phyloP scores from a whole-genome alignment of 257 asterid genomes.

The Asclepias syriaca region DNA sequence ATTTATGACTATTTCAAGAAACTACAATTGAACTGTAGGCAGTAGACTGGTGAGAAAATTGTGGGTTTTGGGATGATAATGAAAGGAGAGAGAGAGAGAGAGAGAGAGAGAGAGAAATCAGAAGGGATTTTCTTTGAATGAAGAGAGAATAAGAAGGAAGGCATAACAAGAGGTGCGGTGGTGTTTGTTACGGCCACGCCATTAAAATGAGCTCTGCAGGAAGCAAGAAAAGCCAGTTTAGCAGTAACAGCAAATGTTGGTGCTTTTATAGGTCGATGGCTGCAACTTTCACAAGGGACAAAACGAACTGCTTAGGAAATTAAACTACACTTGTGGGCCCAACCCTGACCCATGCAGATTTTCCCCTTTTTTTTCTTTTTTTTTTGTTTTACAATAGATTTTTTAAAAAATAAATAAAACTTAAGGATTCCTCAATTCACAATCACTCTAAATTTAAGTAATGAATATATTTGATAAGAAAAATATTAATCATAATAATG shows the following conservation, averaged over 20 bases:
- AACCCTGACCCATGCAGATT: background rate
- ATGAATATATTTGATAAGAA: too few relatives aligned
- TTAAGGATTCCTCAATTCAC: too few relatives aligned
- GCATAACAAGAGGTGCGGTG: conserved; percentile 1
- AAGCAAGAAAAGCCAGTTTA: conserved; percentile 7
- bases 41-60: background rate
- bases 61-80: background rate
- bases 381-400: too few relatives aligned
- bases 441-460: too few relatives aligned
- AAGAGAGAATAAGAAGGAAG: conserved; percentile 1
- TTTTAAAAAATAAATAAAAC: too few relatives aligned
- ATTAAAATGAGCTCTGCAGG: conserved; percentile 8
- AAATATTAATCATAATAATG: too few relatives aligned
- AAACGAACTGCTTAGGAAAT: conserved; percentile 8
- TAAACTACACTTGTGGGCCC: conserved; percentile 2
- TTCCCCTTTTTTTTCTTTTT: too few relatives aligned
- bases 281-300: conserved; percentile 12
- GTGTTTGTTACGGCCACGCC: conserved; percentile 12
- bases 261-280: conserved; percentile 11
- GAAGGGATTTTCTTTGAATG: background rate
- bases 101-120: background rate
- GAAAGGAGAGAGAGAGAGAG: background rate
- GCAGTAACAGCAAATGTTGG: conserved; percentile 4
- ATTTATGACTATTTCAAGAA: background rate
- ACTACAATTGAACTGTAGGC: background rate